phyloP scores from a whole-genome alignment of 805 yeast genomes.

The Blastobotrys mokoenaii region DNA sequence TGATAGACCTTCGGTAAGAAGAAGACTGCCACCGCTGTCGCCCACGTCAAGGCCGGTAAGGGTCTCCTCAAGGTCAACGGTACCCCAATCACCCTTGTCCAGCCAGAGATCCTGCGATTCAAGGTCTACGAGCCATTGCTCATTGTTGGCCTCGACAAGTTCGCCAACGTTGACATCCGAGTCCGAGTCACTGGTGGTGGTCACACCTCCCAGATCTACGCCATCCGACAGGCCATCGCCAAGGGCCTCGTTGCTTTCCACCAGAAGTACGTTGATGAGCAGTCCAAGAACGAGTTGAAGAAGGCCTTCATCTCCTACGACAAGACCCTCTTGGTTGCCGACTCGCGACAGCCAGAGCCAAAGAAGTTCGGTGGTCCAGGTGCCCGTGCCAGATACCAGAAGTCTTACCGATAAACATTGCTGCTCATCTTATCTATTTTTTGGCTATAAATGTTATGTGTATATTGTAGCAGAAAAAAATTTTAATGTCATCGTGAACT shows the following conservation, averaged over 20 bases:
- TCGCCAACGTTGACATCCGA: constrained; percentile 97
- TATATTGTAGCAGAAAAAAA: neutral
- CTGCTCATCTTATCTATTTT: neutral
- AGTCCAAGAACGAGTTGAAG: constrained; percentile 98
- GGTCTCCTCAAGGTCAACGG: constrained; percentile 99
- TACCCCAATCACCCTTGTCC: constrained; percentile 96
- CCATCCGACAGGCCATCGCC: constrained; percentile 99
- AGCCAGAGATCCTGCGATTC: constrained; percentile 98
- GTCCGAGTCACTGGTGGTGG: constrained; percentile 99
- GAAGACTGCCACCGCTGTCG: constrained; percentile 99
- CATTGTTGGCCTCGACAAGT: constrained; percentile 97
- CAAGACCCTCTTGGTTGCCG: constrained; percentile 99
- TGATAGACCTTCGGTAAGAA: constrained; percentile 96
- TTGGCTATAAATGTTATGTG: neutral
- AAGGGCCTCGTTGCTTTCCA: constrained; percentile 99
- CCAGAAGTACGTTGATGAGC: constrained; percentile 99
- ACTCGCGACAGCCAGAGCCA: constrained; percentile 99
- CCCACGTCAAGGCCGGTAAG: constrained; percentile 98
- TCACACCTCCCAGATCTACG: constrained; percentile 99
- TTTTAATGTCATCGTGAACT: too few relatives aligned
- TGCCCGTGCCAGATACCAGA: constrained; percentile 99
- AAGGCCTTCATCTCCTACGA: constrained; percentile 95
- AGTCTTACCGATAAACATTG: constrained; percentile 88
- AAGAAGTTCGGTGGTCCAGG: constrained; percentile 99
- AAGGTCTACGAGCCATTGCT: constrained; percentile 99